Percentiles rank a stretch among this genome's conserved stretches.
phyloP scores from a whole-genome alignment of 208 protist genomes.

The Phytomonas serpens region DNA sequence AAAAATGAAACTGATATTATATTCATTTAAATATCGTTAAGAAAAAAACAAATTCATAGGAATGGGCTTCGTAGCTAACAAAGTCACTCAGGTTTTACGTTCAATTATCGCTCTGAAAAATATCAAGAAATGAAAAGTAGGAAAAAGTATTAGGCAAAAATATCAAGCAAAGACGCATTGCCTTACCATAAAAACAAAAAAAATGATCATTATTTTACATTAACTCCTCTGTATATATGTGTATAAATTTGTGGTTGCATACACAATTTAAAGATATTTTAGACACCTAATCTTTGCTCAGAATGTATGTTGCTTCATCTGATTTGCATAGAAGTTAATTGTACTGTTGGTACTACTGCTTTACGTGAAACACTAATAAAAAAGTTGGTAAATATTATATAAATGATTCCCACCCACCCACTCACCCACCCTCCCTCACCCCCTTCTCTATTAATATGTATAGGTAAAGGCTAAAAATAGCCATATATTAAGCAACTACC shows the following conservation, averaged over 20 bases:
- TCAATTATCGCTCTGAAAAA: conserved; percentile 4
- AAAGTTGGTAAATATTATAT: conserved; percentile 4
- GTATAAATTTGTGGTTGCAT: neutral
- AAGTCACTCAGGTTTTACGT: neutral
- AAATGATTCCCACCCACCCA: neutral
- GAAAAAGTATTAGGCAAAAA: conserved; percentile 5
- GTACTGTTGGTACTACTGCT: neutral
- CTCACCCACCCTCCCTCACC: too few species aligned
- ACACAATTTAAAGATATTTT: neutral
- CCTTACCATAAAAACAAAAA: neutral
- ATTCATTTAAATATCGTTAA: neutral
- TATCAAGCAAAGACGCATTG: conserved; percentile 1
- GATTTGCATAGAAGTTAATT: neutral
- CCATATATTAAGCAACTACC: neutral
- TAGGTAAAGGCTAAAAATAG: neutral
- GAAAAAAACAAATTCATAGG: conserved; percentile 13
- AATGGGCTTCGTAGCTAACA: conserved; percentile 1
- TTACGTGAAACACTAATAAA: neutral
- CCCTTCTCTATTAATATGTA: neutral
- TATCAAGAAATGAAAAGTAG: neutral
- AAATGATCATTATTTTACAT: neutral
- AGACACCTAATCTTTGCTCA: neutral
- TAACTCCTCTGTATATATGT: neutral
- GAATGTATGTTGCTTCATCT: neutral
- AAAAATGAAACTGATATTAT: conserved; percentile 6